Conservation (phyloP, 2,329 filamentous ascomycete species). For the Sarocladium kiliense region DNA sequence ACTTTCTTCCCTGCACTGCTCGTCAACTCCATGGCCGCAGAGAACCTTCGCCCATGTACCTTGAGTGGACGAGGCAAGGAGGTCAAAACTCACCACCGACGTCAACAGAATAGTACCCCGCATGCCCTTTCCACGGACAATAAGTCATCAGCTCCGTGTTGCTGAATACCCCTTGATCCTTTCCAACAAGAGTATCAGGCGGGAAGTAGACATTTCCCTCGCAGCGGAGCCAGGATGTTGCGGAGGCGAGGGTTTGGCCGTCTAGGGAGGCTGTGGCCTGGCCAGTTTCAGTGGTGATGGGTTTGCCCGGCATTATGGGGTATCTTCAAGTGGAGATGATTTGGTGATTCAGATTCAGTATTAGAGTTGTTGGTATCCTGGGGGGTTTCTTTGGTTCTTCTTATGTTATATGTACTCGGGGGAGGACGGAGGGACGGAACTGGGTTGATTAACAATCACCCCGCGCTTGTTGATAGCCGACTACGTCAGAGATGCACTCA, state of each 20-base stretch:
- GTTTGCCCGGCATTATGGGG: background rate
- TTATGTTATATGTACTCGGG: no score
- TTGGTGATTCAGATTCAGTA: background rate
- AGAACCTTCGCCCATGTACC: background rate
- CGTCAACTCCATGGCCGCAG: background rate
- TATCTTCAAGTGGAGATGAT: background rate
- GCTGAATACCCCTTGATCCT: background rate
- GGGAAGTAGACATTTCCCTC: constrained; percentile 7
- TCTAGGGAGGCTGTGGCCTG: background rate
- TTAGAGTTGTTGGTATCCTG: no score
- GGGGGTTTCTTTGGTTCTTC: no score
- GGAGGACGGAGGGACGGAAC: no score
- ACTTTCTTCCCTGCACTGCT: background rate
- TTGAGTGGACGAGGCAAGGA: no score
- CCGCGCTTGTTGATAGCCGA: background rate
- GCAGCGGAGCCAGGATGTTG: background rate
- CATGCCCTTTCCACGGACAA: constrained; percentile 4
- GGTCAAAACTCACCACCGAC: background rate
- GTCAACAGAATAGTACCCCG: background rate
- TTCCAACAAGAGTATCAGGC: background rate
- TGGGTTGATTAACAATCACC: no score
- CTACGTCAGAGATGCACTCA: background rate
- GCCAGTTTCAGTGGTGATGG: background rate
- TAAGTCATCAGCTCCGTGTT: constrained; percentile 3
- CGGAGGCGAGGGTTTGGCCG: constrained; percentile 1